Evolutionary conservation across 1,284 basidiomycete genomes (phyloP).

Genomic region (Schizopora paradoxa): DNA sequence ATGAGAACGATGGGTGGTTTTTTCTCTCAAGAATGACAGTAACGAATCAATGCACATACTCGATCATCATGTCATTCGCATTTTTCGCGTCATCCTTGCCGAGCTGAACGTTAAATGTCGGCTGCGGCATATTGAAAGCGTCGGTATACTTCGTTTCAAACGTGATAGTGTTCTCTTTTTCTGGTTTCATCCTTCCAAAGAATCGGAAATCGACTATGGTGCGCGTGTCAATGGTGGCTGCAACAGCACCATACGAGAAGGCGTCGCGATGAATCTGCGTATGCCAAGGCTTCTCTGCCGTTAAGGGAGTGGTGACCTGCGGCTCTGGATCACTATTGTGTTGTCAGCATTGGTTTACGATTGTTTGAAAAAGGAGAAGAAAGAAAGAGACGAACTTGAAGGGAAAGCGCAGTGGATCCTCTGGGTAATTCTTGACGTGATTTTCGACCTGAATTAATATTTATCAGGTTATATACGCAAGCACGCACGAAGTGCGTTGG

Average conservation of each 20-base stretch:
- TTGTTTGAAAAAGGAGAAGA: no score
- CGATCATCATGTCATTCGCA: slow-evolving; percentile 24
- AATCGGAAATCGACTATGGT: slow-evolving; percentile 25
- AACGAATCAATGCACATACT: slow-evolving; percentile 16
- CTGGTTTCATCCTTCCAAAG: slow-evolving; percentile 20
- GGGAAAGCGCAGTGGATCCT: no score
- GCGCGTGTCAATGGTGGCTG: slow-evolving; percentile 22
- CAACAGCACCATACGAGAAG: slow-evolving; percentile 26
- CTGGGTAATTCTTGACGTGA: background rate
- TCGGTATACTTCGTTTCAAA: slow-evolving; percentile 26
- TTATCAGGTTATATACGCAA: no score
- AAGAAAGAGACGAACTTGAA: no score
- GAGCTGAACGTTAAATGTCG: slow-evolving; percentile 27
- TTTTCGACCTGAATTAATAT: no score
- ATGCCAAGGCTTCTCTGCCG: slow-evolving; percentile 28
- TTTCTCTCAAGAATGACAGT: no score
- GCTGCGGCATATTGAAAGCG: slow-evolving; percentile 33
- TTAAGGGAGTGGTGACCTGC: slow-evolving; percentile 27
- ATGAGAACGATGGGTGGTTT: background rate
- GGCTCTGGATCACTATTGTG: slow-evolving; percentile 32
- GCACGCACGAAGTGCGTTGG: no score
- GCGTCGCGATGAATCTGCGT: slow-evolving; percentile 34
- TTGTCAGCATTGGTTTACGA: no score
- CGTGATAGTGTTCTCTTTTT: slow-evolving; percentile 22
- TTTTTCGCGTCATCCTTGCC: slow-evolving; percentile 14